Conservation (phyloP, 805 yeast species). For the Tetrapisispora taiwanensis region DNA sequence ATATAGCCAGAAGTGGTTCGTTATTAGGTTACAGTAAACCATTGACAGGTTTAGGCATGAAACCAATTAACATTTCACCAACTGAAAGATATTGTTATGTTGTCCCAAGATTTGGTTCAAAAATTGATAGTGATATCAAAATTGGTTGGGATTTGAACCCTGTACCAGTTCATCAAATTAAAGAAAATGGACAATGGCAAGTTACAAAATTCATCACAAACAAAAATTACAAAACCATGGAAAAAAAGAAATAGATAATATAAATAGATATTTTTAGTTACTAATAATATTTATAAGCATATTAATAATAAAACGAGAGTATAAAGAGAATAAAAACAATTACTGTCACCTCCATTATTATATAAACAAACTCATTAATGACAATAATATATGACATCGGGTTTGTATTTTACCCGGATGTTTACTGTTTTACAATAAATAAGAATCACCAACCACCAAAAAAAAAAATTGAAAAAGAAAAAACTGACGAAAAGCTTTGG, state of each 20-base stretch:
- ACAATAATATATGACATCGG: too few species aligned
- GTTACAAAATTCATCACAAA: constrained; percentile 28
- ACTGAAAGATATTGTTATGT: constrained; percentile 80
- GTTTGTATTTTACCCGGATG: too few species aligned
- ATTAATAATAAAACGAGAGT: too few species aligned
- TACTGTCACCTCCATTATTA: too few species aligned
- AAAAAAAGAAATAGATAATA: constrained; percentile 4
- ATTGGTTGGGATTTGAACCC: constrained; percentile 89
- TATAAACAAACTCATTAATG: too few species aligned
- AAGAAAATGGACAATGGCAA: constrained; percentile 58
- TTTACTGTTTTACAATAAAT: too few species aligned
- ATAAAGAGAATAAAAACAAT: too few species aligned
- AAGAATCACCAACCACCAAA: too few species aligned
- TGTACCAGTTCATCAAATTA: constrained; percentile 62
- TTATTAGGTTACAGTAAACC: constrained; percentile 83
- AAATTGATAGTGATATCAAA: constrained; percentile 63
- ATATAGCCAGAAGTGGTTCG: constrained; percentile 63
- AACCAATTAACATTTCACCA: constrained; percentile 56
- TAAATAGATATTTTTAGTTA: too few species aligned
- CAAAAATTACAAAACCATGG: constrained; percentile 16
- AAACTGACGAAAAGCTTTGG: too few species aligned
- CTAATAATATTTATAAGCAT: too few species aligned
- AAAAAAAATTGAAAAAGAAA: too few species aligned
- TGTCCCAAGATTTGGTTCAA: constrained; percentile 81
- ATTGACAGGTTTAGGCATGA: constrained; percentile 71